phyloP scores from a whole-genome alignment of 1,284 basidiomycete genomes.

The Moesziomyces sp. region DNA sequence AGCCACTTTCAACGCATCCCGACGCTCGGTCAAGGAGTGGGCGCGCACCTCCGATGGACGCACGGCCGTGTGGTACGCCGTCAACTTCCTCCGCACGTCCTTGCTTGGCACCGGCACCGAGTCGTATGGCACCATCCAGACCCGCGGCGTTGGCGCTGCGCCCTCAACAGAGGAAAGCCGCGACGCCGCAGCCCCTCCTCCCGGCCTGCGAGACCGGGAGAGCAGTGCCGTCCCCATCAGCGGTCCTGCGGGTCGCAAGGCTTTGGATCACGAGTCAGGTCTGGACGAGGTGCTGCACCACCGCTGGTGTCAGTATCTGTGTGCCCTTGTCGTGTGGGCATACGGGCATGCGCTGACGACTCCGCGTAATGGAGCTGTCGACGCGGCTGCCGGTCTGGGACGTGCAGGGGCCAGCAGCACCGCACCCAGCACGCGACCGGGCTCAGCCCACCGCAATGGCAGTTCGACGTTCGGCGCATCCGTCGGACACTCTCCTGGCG shows the following conservation, averaged over 20 bases:
- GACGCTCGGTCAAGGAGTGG: constrained; percentile 51
- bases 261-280: constrained; percentile 27
- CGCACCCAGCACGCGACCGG: constrained; percentile 6
- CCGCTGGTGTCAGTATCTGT: constrained; percentile 53
- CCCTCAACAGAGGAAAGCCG: constrained; percentile 4
- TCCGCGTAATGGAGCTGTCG: constrained; percentile 17
- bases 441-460: constrained; percentile 21
- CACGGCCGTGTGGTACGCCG: constrained; percentile 50
- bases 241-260: constrained; percentile 12
- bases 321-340: constrained; percentile 54
- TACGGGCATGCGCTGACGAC: constrained; percentile 51
- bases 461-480: constrained; percentile 1
- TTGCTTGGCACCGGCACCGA: constrained; percentile 36
- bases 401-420: constrained; percentile 1
- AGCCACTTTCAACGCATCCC: constrained; percentile 47
- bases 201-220: constrained; percentile 18
- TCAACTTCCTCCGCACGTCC: constrained; percentile 47
- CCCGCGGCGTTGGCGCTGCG: constrained; percentile 5
- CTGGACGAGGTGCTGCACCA: constrained; percentile 54
- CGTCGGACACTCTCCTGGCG: constrained; percentile 21
- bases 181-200: constrained; percentile 3
- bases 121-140: constrained; percentile 39
- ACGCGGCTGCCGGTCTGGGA: background rate
- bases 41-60: constrained; percentile 44
- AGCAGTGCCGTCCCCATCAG: constrained; percentile 2